Evolutionary conservation across 2,329 filamentous ascomycete genomes (phyloP), one percentile per base, ranked within the genome.

Genomic region (Colletotrichum tropicale): DNA sequence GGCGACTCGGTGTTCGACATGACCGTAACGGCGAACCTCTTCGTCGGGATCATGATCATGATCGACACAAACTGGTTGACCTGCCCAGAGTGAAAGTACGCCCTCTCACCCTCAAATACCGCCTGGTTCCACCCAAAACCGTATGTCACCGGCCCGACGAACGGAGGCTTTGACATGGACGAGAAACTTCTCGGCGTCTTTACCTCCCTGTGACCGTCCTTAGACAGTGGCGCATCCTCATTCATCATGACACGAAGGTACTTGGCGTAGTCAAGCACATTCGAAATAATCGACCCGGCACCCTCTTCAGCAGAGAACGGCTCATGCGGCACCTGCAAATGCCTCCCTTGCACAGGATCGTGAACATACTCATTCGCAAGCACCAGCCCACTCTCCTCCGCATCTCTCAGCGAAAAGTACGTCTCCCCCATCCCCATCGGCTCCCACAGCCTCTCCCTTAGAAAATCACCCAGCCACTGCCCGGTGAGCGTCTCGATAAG

Each of bases 381-480:
- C 15, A 80, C 76, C 8, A 81, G 76, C 0, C 78, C 75, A 1
- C 77, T 80, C 0, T 77, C 75, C 30, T 77, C 48, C 12, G 82
- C 83, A 6, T 83, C 81, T 0, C 79, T 58, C 5, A 81, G 60
- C 2, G 81, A 79, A 8, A 85, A 79, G 43, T 82, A 86, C 1
- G 87, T 88, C 66, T 85, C 84, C 5, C 80, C 78, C 89, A 91
- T 90, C 3, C 82, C 84, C 32, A 91, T 81, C 0, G 88, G 88
- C 4, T 76, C 76, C 84, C 88, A 90, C 60, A 90, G 81, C 12
- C 80, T 76, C 24, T 85, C 80, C 9, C 80, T 81, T 12, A 90
- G 80, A 48, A 88, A 86, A 6, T 84, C 79, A 0, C 83, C 84
- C 5, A 90, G 81, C 34, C 80, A 79, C 13, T 77, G 76, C 0